Evolutionary conservation across 129 eudicot species (phyloP).

Genomic region (Mikania micrantha): DNA sequence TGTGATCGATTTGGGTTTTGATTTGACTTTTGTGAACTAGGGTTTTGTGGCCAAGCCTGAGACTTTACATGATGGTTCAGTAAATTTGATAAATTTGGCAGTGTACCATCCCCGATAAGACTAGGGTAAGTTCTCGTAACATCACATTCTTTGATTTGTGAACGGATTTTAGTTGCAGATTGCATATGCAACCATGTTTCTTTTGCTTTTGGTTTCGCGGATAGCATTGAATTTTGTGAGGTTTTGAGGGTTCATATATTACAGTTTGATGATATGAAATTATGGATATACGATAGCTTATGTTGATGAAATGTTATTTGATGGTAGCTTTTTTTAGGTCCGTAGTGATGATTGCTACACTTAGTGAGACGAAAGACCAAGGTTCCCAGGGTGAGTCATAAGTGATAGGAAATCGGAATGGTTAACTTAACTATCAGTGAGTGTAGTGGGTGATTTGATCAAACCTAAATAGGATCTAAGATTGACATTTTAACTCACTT

Average conservation of each 20-base stretch:
- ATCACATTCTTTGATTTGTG: slow-evolving; percentile 10
- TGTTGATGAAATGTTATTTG: neutral
- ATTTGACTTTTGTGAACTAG: slow-evolving; percentile 22
- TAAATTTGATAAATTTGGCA: slow-evolving; percentile 78
- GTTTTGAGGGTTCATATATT: neutral
- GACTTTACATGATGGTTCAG: slow-evolving; percentile 51
- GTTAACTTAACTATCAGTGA: no score
- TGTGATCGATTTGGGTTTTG: neutral
- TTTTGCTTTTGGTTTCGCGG: neutral
- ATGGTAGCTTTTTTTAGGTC: neutral
- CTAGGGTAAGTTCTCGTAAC: slow-evolving; percentile 44
- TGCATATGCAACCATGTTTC: no score
- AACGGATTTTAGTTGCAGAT: no score
- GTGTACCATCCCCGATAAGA: slow-evolving; percentile 69
- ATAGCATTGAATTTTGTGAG: neutral
- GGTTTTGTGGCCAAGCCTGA: slow-evolving; percentile 90
- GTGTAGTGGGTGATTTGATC: neutral
- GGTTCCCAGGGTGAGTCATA: no score
- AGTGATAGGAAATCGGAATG: no score
- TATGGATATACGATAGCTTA: no score
- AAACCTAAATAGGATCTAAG: neutral
- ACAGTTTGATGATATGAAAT: neutral
- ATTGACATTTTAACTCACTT: neutral
- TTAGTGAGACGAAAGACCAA: neutral
- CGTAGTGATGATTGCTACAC: neutral